Evolutionary conservation across 2,329 filamentous ascomycete species (phyloP), one percentile per base, ranked within the genome.

Genomic region (Aspergillus pseudoglaucus): DNA sequence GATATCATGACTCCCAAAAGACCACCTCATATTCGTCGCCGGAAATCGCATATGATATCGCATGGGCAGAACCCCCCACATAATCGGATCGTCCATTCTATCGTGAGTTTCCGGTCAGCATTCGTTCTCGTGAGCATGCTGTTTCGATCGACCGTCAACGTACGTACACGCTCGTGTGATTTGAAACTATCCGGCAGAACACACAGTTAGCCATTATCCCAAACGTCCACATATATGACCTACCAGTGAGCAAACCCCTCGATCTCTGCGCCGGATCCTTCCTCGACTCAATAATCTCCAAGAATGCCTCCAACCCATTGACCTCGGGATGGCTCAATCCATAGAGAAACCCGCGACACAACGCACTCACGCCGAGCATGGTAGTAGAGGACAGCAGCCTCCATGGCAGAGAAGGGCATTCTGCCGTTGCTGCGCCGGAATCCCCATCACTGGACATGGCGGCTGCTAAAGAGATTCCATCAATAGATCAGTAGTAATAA

Each of bases 1-100:
- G 51, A 98, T 90, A 68, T 98, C 93, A 66, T 96, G 88, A 60
- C 90, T 94, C 20, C 88, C 93, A 47, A 98, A 79, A 8, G 85
- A 83, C 89, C 90, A 97, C 65, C 93, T 82, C 61, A 90, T 77
- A 63, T 90, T 93, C 58, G 64, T 70, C 6, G 62, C 63, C 47
- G 79, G 75, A 17, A 87, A 81, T 50, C 84, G 81, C 60, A 87
- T 82, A 54, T 81, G 74, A 62, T 93, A 88, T 44, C 79, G 77
- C 41, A 88, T 67, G 1, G 93, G 93, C 3, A 98, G 73, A 32
- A 89, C 81, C 15, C 91, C 93, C 91, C 91, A 98, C 58, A 96
- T 83, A 49, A 97, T 72, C 22, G 93, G 93, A 71, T 98, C 93
- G 70, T 98, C 93, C 59, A 97, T 73, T 50, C 91, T 96, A 66